Evolutionary conservation across 2,329 filamentous ascomycete species (phyloP).

Genomic region (Botryotinia globosa): DNA sequence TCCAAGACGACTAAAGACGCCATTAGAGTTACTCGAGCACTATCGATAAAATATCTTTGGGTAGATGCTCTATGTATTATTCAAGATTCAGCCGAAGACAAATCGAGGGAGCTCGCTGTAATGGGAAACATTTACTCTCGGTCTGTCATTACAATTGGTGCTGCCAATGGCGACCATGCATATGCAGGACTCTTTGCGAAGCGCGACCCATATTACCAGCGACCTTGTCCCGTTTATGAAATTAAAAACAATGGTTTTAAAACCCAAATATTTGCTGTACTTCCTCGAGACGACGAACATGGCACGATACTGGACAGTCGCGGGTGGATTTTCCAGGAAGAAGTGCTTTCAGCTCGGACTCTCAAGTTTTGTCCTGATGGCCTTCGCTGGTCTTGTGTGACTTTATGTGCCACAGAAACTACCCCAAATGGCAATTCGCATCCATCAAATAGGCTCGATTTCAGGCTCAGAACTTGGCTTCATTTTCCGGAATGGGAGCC

Average conservation of each 20-base stretch:
- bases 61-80: neutral
- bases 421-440: neutral
- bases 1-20: neutral
- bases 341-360: neutral
- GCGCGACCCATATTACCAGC: neutral
- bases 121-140: neutral
- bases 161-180: neutral
- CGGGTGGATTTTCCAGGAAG: neutral
- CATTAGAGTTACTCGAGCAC: neutral
- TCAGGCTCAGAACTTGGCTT: neutral
- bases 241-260: neutral
- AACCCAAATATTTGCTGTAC: neutral
- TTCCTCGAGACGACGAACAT: neutral
- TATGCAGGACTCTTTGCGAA: conserved; percentile 29
- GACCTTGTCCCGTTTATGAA: neutral
- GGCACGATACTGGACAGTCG: neutral
- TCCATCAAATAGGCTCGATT: neutral
- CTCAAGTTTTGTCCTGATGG: neutral
- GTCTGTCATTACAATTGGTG: neutral
- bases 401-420: neutral
- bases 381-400: neutral
- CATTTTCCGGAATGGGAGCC: neutral
- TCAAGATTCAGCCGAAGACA: neutral
- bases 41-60: neutral
- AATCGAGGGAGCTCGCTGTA: neutral